Conservation (phyloP, 2,329 filamentous ascomycete genomes). For the Dothidotthia symphoricarpi region DNA sequence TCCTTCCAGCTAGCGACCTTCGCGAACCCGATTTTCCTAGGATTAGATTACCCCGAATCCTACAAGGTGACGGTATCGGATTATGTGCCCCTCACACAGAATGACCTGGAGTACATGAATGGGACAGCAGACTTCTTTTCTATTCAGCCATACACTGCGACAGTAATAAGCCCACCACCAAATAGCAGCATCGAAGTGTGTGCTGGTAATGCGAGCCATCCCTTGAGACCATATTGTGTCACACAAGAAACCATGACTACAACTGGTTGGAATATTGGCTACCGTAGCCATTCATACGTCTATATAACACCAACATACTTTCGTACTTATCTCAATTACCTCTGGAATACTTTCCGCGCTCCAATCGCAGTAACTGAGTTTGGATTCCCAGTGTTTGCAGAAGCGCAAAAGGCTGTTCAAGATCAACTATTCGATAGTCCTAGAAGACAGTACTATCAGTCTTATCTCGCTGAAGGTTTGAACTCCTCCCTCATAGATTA, state of each 20-base stretch:
- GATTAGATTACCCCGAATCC: slow-evolving; percentile 51
- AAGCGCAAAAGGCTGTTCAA: slow-evolving; percentile 45
- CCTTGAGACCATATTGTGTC: slow-evolving; percentile 55
- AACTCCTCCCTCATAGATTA: too few relatives aligned
- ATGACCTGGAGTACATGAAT: slow-evolving; percentile 45
- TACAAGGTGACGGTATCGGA: slow-evolving; percentile 39
- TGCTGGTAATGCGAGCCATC: slow-evolving; percentile 46
- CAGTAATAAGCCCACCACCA: slow-evolving; percentile 51
- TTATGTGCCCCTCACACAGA: slow-evolving; percentile 49
- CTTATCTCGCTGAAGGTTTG: slow-evolving; percentile 50
- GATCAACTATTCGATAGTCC: slow-evolving; percentile 57
- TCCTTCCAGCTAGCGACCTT: slow-evolving; percentile 48
- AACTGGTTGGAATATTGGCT: slow-evolving; percentile 60
- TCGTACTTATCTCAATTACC: slow-evolving; percentile 55
- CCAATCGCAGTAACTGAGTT: slow-evolving; percentile 56
- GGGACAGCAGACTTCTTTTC: slow-evolving; percentile 56
- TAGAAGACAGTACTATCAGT: slow-evolving; percentile 56
- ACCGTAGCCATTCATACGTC: slow-evolving; percentile 56
- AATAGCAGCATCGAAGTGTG: slow-evolving; percentile 50
- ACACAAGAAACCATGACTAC: slow-evolving; percentile 47
- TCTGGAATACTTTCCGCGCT: slow-evolving; percentile 58
- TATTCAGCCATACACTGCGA: slow-evolving; percentile 59
- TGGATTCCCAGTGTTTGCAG: slow-evolving; percentile 56
- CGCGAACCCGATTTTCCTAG: slow-evolving; percentile 55
- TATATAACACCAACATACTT: slow-evolving; percentile 60